Evolutionary conservation across 257 asterid species (phyloP), one percentile per base, ranked within the genome.

Genomic region (Eucommia ulmoides): DNA sequence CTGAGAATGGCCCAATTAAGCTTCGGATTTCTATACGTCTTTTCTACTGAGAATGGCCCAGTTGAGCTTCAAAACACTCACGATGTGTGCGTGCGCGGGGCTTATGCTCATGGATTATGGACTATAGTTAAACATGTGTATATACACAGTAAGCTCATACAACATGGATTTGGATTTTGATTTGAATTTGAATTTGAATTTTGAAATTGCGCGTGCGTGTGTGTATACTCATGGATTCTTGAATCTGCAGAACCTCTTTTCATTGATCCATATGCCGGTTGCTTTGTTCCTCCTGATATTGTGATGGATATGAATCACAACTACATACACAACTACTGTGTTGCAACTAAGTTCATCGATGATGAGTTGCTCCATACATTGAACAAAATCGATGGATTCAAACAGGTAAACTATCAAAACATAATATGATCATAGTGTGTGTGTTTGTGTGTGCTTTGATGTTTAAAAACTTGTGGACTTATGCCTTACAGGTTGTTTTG

Each of bases 321-420:
- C n/a, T 59, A 12, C 22, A 55, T 67, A 62, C 79, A 77, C 59
- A 42, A 63, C 7, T 81, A 87, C 70, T 83, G 97, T 73, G 67
- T 83, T 48, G 84, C 82, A 6, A 83, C 89, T 56, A 83, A 71
- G 73, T 80, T 75, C 38, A 78, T 86, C 51, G 96, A 80, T 50
- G 89, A 83, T 42, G 83, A 76, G 62, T 60, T 86, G 69, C 61
- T 81, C 55, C 51, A 45, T 55, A 52, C 72, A 56, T 50, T 73
- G 20, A 59, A 69, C 20, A 45, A 68, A 23, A 47, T 8, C 11
- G 93, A 80, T 24, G 97, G 70, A 51, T 76, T 74, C 45, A 76
- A 74, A 72, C 93, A 83, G 94, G 97, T 83, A 72, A 45, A 22
- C 8, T 15, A 20, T 20, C 49, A 7, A 29, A 21, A 20, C 49